Evolutionary conservation across 75 land plant genomes (phyloP), one percentile per base, ranked within the genome.

Genomic region (Cryptomeria japonica): DNA sequence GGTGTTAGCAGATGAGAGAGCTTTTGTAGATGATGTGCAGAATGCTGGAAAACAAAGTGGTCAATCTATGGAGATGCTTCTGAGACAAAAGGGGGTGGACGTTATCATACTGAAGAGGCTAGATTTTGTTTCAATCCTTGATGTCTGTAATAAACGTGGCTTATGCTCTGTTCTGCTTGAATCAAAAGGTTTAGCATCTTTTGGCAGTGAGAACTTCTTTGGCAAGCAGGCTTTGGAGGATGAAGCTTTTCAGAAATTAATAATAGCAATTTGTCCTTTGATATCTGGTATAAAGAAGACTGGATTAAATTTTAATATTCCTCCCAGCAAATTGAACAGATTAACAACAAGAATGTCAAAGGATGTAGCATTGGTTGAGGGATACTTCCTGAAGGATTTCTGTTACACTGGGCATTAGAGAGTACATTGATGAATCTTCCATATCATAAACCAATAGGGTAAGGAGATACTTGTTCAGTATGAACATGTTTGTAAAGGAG

Each of bases 131-230:
- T 44, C 90, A 7, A 90, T 96, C 41, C 80, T 96, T n/a, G 93
- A 93, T 49, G 87, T 92, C 42, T 94, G 97, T 85, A 87, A 91
- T 58, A 86, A 86, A 16, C 88, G 83, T 37, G 99, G 97, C 28
- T 75, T 92, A 47, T 93, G 92, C 85, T 95, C 94, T 84, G 93
- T 98, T 86, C 88, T 98, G 84, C 25, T 94, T 37, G 99, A 98
- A 88, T 88, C 96, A 38, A 91, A 93, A 49, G 96, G 93, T 32
- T 86, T 77, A 10, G 88, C 88, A 47, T 86, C 53, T 41, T 86
- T 53, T 32, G 93, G 87, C 86, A 80, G 89, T 46, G 86, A 89
- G 41, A 94, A 90, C 46, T 87, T 94, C 82, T 80, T 96, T 36
- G 93, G 88, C 42, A 89, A 87, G 88, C 93, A 91, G 79, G 93